Percentiles rank a stretch among this genome's conserved stretches.
These are phyloP conservation scores for Colletotrichum somersetense DNA, from an alignment of 2,329 filamentous ascomycete species.

Conservation along the genomic window DNA sequence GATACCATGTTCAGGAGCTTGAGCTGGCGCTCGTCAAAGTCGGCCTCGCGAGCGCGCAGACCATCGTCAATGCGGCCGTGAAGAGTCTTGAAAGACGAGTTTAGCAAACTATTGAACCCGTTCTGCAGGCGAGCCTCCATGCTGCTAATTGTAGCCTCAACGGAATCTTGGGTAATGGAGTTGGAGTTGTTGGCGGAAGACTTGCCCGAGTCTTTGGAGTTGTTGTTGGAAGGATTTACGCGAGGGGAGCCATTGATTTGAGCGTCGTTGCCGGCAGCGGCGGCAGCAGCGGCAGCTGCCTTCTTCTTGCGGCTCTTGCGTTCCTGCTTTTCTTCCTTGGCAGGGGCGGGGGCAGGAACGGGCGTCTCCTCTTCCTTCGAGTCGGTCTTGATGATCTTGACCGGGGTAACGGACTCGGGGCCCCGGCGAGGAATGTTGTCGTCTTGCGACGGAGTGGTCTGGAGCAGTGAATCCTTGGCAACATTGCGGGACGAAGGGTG, in stretches of 20 bases:
- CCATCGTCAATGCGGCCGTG: conserved; percentile 77
- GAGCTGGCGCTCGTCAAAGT: conserved; percentile 66
- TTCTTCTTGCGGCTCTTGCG: conserved; percentile 78
- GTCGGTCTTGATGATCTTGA: conserved; percentile 58
- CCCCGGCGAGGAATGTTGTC: conserved; percentile 50
- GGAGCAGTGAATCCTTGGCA: conserved; percentile 53
- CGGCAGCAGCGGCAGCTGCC: conserved; percentile 59
- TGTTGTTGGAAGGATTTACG: conserved; percentile 47
- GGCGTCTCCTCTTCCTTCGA: conserved; percentile 63
- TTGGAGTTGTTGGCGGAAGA: conserved; percentile 47
- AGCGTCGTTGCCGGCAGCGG: conserved; percentile 60
- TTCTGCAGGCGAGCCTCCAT: conserved; percentile 65
- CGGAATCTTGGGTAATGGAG: conserved; percentile 58
- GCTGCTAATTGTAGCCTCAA: conserved; percentile 66
- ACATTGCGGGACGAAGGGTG: conserved; percentile 47
- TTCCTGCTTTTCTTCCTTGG: conserved; percentile 68
- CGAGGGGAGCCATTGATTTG: conserved; percentile 57
- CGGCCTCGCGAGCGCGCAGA: conserved; percentile 62
- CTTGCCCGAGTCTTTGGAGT: conserved; percentile 51
- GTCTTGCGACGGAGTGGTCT: conserved; percentile 46
- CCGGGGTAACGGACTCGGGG: conserved; percentile 50
- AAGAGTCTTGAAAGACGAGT: conserved; percentile 71
- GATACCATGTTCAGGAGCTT: conserved; percentile 70
- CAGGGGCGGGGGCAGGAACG: conserved; percentile 50
- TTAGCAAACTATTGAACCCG: conserved; percentile 64